Evolutionary conservation across 495 filamentous ascomycete species (phyloP).

Genomic region (Astrocystis sublimbata): DNA sequence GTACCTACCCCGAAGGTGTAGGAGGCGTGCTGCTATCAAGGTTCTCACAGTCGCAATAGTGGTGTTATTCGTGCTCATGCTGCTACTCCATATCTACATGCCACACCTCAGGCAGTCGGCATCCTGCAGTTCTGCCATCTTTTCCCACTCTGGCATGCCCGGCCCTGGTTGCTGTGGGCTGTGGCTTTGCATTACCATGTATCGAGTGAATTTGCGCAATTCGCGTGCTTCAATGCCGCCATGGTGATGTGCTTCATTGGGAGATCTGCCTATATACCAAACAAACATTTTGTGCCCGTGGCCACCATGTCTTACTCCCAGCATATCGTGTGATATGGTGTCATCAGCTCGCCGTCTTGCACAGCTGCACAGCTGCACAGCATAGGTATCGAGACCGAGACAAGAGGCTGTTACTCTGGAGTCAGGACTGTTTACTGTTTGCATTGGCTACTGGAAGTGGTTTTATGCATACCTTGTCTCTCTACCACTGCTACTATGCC

Average conservation of each 20-base stretch:
- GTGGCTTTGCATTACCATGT: no score
- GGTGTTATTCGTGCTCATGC: neutral
- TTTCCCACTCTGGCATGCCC: no score
- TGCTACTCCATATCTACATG: no score
- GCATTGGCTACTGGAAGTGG: no score
- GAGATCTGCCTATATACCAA: neutral
- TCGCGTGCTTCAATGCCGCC: slow-evolving; percentile 2
- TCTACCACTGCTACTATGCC: no score
- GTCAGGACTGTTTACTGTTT: neutral
- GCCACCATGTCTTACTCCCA: slow-evolving; percentile 2
- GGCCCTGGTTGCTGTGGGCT: no score
- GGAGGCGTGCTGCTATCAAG: neutral
- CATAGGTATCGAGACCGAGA: neutral
- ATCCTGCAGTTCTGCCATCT: no score
- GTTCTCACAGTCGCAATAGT: neutral
- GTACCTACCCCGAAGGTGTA: no score
- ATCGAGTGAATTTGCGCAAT: no score
- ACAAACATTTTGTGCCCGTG: neutral
- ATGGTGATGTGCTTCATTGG: neutral
- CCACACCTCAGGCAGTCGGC: no score
- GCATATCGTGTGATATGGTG: slow-evolving; percentile 15
- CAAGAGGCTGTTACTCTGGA: neutral
- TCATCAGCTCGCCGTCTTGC: slow-evolving; percentile 1
- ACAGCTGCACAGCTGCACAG: no score
- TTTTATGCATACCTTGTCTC: no score